These are phyloP conservation scores for Zea luxurians DNA, from an alignment of 176 grass and related monocot species.

Conservation along the genomic window DNA sequence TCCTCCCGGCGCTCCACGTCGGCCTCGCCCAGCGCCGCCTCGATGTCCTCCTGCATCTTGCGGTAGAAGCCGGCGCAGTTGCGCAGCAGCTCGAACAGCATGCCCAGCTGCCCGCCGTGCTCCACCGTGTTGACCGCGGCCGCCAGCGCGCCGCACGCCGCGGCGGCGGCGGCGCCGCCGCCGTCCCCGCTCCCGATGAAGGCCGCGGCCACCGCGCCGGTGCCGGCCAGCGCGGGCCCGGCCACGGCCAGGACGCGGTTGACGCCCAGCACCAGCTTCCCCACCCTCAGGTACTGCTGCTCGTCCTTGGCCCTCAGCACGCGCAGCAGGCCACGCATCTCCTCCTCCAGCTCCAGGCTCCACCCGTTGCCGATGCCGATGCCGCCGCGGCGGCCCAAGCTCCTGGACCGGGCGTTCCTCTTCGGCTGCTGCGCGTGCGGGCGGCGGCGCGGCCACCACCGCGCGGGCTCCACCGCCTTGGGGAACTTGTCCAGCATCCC, in stretches of 20 bases:
- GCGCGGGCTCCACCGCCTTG: slow-evolving; percentile 34
- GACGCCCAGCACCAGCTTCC: slow-evolving; percentile 19
- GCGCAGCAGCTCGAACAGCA: slow-evolving; percentile 62
- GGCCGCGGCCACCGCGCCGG: slow-evolving; percentile 20
- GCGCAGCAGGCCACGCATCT: slow-evolving; percentile 46
- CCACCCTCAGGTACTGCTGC: slow-evolving; percentile 27
- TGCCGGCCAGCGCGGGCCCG: slow-evolving; percentile 36
- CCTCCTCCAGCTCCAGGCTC: slow-evolving; percentile 53
- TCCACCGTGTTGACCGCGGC: slow-evolving; percentile 53
- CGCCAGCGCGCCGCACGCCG: slow-evolving; percentile 32
- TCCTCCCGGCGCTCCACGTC: slow-evolving; percentile 48
- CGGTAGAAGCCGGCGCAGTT: slow-evolving; percentile 53
- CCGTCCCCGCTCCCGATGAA: slow-evolving; percentile 27
- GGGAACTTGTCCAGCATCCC: slow-evolving; percentile 69
- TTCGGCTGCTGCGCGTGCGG: neutral
- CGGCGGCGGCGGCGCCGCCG: slow-evolving; percentile 20
- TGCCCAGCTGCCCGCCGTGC: slow-evolving; percentile 57
- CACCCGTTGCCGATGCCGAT: slow-evolving; percentile 41
- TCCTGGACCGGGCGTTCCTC: neutral
- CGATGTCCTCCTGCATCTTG: slow-evolving; percentile 46
- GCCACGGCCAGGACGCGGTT: slow-evolving; percentile 41
- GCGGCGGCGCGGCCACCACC: slow-evolving; percentile 54
- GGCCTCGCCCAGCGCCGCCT: slow-evolving; percentile 17
- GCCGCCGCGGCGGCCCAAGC: neutral
- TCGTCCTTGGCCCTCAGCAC: slow-evolving; percentile 59